Base-by-base conservation (phyloP, 2,329 filamentous ascomycete genomes). In the Bipolaris gigantea region DNA sequence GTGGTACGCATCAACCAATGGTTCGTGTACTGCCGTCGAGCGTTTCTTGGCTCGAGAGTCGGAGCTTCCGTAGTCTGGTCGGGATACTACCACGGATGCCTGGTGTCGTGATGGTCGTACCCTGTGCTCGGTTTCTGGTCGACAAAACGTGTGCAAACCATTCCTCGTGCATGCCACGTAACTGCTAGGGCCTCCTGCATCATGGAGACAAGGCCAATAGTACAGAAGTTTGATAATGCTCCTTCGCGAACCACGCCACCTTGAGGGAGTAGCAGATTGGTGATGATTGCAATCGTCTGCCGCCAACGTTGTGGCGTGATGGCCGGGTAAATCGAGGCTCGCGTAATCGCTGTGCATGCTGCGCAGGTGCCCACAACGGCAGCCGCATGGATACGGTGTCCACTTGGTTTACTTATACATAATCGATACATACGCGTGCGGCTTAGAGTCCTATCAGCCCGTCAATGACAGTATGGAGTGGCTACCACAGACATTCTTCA, bases 251-350 rank as follows among this genome's bases (percentile, higher is more conserved):
- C 13, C 15, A 38, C 1, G 21, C 11, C 23, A 16, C 7, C 5
- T 5, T 10, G 35, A 18, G 38, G 18, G 7, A 19, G 18, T n/a
- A 23, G 8, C n/a, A 5, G 41, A 21, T 25, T 40, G 21, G 11
- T 4, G 16, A 27, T 16, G 41, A 40, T 40, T 7, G 9, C 1
- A 16, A 16, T 23, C 25, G n/a, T 46, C 5, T 3, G 15, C 15
- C n/a, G 21, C 30, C 34, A 15, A 51, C 13, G 15, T 35, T 11
- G 35, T 51, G 13, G 41, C 19, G 19, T 32, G 35, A 40, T 46
- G 41, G 40, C 49, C 34, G 49, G 41, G 34, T 51, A 46, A 51
- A 51, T 19, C 42, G 18, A 39, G 34, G 35, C 40, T 46, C 35
- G 49, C 49, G 36, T 46, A 16, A 33, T 40, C 34, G 34, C 25